phyloP scores from a whole-genome alignment of 1,139 yeast species.

The Debaryomyces nepalensis region DNA sequence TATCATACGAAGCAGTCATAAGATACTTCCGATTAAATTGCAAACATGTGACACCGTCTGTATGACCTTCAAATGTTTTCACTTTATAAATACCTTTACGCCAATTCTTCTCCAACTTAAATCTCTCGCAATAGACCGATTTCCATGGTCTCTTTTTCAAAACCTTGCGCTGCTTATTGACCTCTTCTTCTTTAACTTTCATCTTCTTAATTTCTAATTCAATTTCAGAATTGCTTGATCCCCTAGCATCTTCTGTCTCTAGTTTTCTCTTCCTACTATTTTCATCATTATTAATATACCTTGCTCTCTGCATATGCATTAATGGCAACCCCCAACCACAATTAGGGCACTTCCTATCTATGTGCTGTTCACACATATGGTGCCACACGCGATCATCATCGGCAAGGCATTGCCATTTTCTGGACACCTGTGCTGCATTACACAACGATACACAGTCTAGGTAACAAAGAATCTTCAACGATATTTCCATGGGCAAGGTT shows the following conservation, averaged over 20 bases:
- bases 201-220: constrained; percentile 20
- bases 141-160: constrained; percentile 81
- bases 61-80: constrained; percentile 78
- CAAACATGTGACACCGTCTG: constrained; percentile 83
- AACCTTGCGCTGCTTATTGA: constrained; percentile 15
- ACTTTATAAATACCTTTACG: constrained; percentile 74
- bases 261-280: constrained; percentile 32
- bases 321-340: constrained; percentile 99
- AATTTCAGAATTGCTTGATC: constrained; percentile 16
- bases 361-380: constrained; percentile 97
- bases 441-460: constrained; percentile 91
- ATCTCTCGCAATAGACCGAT: constrained; percentile 89
- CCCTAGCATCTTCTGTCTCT: constrained; percentile 23
- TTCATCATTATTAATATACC: constrained; percentile 50
- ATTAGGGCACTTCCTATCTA: constrained; percentile 93
- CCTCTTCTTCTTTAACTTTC: constrained; percentile 15
- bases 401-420: constrained; percentile 84
- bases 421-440: constrained; percentile 89
- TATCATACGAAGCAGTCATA: constrained; percentile 91
- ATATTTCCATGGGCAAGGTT: constrained; percentile 82
- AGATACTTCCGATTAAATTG: constrained; percentile 77
- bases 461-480: constrained; percentile 83
- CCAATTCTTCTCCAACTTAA: constrained; percentile 92
- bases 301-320: constrained; percentile 78
- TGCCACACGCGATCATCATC: constrained; percentile 98